Base-by-base conservation (phyloP, 1,139 yeast genomes). In the Debaryomycetaceae sp. region DNA sequence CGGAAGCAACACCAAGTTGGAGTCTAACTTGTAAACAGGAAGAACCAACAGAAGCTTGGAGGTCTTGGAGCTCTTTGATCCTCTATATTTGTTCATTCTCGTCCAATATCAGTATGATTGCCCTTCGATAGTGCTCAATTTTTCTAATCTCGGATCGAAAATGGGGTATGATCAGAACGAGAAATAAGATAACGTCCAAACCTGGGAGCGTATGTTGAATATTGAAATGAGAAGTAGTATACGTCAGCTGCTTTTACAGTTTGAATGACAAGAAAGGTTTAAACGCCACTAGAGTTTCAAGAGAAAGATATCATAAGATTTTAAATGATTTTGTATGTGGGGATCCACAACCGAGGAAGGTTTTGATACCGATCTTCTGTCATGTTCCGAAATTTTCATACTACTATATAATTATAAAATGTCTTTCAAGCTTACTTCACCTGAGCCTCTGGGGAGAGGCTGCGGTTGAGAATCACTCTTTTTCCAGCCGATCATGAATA, bases 401-500 rank as follows among this genome's bases (percentile, higher is more conserved):
- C 31, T 34, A 34, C 13, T n/a, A 17, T 37, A 17, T 3, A 22
- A 11, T 17, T 54, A 62, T 41, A 85, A 63, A 3, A 80, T 80
- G 50, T 86, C 90, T 60, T 85, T 84, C 58, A 87, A 68, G 52
- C 72, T 81, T 34, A 86, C 72, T 56, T 83, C 79, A 1, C 84
- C 95, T 13, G 84, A 59, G 1, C 96, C 96, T 50, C 95, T 70
- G 44, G 77, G 76, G 51, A 86, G 72, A 1, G 96, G 95, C 57
- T 83, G 71, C 4, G 90, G 90, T 57, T 87, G 89, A 44, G 64
- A 60, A 6, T 75, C 78, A 47, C 87, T 77, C 53, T 84, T 83
- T 62, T 87, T 88, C 96, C 96, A 88, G 1, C 96, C 96, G 60
- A 88, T 86, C 88, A 88, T 83, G 59, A 83, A 85, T 17, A 88